Conservation (phyloP, 1,284 basidiomycete genomes). For the Pyrrhoderma lamaoense region DNA sequence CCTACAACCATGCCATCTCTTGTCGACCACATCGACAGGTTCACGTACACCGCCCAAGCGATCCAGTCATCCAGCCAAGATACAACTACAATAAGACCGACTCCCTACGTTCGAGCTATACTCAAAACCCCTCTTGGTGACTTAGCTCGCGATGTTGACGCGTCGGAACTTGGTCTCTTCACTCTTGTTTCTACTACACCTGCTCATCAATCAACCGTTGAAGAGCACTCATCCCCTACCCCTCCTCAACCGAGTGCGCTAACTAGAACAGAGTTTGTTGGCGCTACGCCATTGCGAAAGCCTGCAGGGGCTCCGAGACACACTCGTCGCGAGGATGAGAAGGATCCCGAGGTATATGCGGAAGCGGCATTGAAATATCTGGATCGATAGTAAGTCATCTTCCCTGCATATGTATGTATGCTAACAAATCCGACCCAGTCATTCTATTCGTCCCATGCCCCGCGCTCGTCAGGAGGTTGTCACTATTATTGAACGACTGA, state of each 20-base stretch:
- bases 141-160: slow-evolving; percentile 52
- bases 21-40: slow-evolving; percentile 17
- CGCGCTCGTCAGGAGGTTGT: slow-evolving; percentile 52
- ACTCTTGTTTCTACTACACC: slow-evolving; percentile 34
- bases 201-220: slow-evolving; percentile 54
- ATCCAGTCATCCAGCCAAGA: slow-evolving; percentile 2
- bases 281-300: slow-evolving; percentile 60
- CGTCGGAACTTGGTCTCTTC: slow-evolving; percentile 70
- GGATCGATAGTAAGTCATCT: slow-evolving; percentile 56
- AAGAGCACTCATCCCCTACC: no score
- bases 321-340: slow-evolving; percentile 28
- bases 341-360: slow-evolving; percentile 67
- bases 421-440: slow-evolving; percentile 30
- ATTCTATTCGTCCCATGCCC: slow-evolving; percentile 64
- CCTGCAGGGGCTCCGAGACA: slow-evolving; percentile 36
- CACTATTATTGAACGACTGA: slow-evolving; percentile 46
- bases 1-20: slow-evolving; percentile 10
- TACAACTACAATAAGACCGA: slow-evolving; percentile 2
- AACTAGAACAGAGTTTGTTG: slow-evolving; percentile 54
- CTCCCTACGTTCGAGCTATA: slow-evolving; percentile 37
- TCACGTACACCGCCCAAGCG: slow-evolving; percentile 15
- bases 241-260: slow-evolving; percentile 53
- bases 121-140: slow-evolving; percentile 56
- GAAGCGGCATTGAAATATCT: slow-evolving; percentile 67
- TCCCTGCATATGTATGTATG: not conserved